These are phyloP conservation scores for Paecilomyces formosus DNA, from an alignment of 2,329 filamentous ascomycete genomes.

Conservation along the genomic window DNA sequence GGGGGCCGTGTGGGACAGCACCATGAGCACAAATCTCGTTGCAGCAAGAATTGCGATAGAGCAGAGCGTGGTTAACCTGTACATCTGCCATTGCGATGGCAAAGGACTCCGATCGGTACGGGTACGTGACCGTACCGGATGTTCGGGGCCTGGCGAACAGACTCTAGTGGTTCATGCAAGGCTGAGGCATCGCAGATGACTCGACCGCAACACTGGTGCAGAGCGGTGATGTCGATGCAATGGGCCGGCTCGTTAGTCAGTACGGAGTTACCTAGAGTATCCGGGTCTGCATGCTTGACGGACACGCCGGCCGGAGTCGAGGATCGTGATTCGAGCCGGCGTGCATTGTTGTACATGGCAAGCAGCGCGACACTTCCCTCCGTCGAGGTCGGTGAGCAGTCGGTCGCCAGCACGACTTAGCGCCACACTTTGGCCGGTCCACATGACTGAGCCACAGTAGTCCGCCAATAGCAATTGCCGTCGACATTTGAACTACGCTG, in stretches of 20 bases:
- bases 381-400: neutral
- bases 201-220: neutral
- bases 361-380: neutral
- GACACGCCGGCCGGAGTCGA: neutral
- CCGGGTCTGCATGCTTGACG: neutral
- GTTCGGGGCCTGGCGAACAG: neutral
- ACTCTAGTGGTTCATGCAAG: neutral
- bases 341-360: neutral
- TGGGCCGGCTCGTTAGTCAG: neutral
- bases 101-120: neutral
- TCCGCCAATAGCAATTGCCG: neutral
- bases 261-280: neutral
- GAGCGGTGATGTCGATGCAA: neutral
- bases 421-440: neutral
- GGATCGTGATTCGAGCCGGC: neutral
- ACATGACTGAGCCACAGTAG: neutral
- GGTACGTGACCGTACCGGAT: neutral
- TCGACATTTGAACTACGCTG: neutral
- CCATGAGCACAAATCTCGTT: neutral
- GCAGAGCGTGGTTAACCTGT: neutral
- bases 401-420: neutral
- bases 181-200: neutral
- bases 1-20: neutral
- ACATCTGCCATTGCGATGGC: neutral
- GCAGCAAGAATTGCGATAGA: neutral